Evolutionary conservation across 805 yeast genomes (phyloP).

Genomic region (Teunomyces tritomae): DNA sequence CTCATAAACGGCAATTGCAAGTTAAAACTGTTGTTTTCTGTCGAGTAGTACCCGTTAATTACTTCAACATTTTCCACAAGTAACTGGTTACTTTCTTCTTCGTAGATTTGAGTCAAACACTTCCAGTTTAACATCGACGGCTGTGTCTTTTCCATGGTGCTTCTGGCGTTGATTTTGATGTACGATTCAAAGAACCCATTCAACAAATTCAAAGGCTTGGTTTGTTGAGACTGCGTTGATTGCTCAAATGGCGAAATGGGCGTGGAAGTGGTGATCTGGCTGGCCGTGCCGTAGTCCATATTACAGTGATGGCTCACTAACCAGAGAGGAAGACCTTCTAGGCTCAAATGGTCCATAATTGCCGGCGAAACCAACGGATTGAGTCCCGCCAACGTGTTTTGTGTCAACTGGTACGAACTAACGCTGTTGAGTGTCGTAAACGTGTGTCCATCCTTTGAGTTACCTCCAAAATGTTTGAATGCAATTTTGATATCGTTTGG

Average conservation of each 20-base stretch:
- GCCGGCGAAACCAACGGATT: slow-evolving; percentile 1
- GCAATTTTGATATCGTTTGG: slow-evolving; percentile 7
- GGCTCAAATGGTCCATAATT: slow-evolving; percentile 2
- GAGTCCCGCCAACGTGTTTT: not conserved
- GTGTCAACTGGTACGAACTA: not conserved
- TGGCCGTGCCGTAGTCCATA: not conserved
- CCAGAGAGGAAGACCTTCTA: slow-evolving; percentile 17
- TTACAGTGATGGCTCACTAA: slow-evolving; percentile 9
- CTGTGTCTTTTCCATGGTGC: slow-evolving; percentile 1
- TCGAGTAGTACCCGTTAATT: slow-evolving; percentile 30
- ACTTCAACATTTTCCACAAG: slow-evolving; percentile 24
- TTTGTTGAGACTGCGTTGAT: not conserved
- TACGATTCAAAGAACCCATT: slow-evolving; percentile 24
- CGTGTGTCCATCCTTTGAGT: slow-evolving; percentile 1
- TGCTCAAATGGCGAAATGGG: slow-evolving; percentile 14
- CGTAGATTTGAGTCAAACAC: slow-evolving; percentile 25
- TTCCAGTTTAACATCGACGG: slow-evolving; percentile 27
- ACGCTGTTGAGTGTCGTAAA: slow-evolving; percentile 5
- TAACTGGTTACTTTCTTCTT: slow-evolving; percentile 12
- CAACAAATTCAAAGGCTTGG: slow-evolving; percentile 10
- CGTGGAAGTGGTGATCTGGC: slow-evolving; percentile 15
- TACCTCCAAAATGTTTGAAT: not conserved
- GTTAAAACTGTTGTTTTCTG: slow-evolving; percentile 15
- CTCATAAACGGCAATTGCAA: slow-evolving; percentile 37
- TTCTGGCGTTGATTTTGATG: slow-evolving; percentile 19